Evolutionary conservation across 441 rosid species (phyloP), one percentile per base, ranked within the genome.

Genomic region (Arabidopsis hybrid): DNA sequence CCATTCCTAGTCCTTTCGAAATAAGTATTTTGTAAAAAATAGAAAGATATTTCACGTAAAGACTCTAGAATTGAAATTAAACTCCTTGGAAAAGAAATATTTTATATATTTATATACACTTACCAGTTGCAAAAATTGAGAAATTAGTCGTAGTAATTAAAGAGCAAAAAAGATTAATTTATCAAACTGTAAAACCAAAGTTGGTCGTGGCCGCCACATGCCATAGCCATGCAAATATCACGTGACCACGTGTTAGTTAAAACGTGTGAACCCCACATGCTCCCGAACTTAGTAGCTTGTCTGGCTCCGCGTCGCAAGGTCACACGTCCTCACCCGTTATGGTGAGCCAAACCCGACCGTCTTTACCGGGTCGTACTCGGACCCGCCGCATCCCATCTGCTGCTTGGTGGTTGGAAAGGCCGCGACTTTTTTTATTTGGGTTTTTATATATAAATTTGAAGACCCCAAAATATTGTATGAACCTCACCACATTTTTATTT

Each of bases 391-490:
- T 66, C 77, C 66, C 79, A 8, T 29, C 31, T 42, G 64, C 7
- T 59, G 11, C 47, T 77, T 79, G 79, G 83, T 60, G 58, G 29
- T 57, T 73, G 65, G 80, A 83, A 84, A 73, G 81, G 90, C 49
- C 90, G 36, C 13, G 39, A 35, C 65, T 45, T 53, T 40, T 61
- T 1, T 46, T 47, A 8, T 40, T 42, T 62, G 14, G 5, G 61
- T 5, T 52, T 63, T 5, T 38, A 7, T 51, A 6, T 51, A 62
- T 42, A 17, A 32, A 14, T 47, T 47, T 51, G 11, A 2, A 63
- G 63, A 72, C 63, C 49, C 13, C 47, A 6, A 39, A 62, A 35
- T 73, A 55, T 64, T 64, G 49, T 72, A 64, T 16, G 45, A 72
- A 31, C 12, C 45, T 72, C 63, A 72, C 31, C 31, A 63, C 69